Evolutionary conservation across 1,139 yeast genomes (phyloP).

Genomic region (Starmera stellimalicola): DNA sequence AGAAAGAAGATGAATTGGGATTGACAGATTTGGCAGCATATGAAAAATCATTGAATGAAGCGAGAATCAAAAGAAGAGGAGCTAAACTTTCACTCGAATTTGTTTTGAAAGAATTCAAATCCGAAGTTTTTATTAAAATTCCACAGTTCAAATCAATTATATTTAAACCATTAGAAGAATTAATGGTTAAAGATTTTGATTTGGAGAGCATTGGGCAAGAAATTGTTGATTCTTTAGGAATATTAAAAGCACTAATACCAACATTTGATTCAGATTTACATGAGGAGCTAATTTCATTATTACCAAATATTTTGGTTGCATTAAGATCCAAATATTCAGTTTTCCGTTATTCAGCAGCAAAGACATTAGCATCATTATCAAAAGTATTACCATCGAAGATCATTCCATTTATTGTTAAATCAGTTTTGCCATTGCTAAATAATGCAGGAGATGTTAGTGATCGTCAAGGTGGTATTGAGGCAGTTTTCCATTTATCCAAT

Average conservation of each 20-base stretch:
- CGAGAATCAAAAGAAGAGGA: conserved; percentile 76
- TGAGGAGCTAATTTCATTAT: conserved; percentile 35
- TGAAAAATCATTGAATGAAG: conserved; percentile 59
- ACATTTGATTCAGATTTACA: conserved; percentile 43
- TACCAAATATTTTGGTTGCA: conserved; percentile 49
- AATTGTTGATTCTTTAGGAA: conserved; percentile 80
- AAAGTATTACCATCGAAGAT: conserved; percentile 64
- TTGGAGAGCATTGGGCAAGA: conserved; percentile 58
- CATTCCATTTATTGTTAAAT: conserved; percentile 71
- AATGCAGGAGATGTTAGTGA: conserved; percentile 69
- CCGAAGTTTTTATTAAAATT: conserved; percentile 44
- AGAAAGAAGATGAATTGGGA: conserved; percentile 68
- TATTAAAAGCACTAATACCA: conserved; percentile 67
- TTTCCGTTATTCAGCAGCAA: conserved; percentile 83
- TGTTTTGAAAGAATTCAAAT: conserved; percentile 41
- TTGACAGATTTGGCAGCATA: conserved; percentile 60
- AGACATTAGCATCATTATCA: conserved; percentile 78
- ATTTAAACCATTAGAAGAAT: conserved; percentile 49
- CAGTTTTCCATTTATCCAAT: conserved; percentile 74
- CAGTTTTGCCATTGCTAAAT: conserved; percentile 69
- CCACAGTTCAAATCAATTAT: conserved; percentile 63
- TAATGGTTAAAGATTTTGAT: conserved; percentile 27
- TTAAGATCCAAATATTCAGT: conserved; percentile 67
- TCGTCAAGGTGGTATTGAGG: conserved; percentile 92
- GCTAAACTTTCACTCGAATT: conserved; percentile 64